phyloP scores from a whole-genome alignment of 179 eudicot genomes.

The Spinacia oleracea region DNA sequence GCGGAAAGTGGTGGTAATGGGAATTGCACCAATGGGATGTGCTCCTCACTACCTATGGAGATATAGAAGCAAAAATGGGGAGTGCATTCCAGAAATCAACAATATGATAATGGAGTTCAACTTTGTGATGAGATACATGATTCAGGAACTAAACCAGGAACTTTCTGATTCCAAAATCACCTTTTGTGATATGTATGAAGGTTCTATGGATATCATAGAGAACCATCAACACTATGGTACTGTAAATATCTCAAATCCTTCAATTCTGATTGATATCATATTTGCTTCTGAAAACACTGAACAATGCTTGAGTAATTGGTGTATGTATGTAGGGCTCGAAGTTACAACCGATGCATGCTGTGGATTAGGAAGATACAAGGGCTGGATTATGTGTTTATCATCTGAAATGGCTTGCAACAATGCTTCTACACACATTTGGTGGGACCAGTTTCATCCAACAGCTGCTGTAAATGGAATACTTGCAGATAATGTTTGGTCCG shows the following conservation, averaged over 20 bases:
- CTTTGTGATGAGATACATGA: conserved; percentile 61
- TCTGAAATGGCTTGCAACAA: conserved; percentile 78
- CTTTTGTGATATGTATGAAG: conserved; percentile 72
- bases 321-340: conserved; percentile 49
- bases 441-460: conserved; percentile 97
- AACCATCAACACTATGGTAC: conserved; percentile 62
- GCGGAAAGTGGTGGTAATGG: conserved; percentile 76
- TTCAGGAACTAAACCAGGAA: conserved; percentile 58
- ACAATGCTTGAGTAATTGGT: background rate
- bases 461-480: conserved; percentile 69
- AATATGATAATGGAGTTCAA: conserved; percentile 83
- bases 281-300: conserved; percentile 3
- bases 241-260: background rate
- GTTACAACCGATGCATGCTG: conserved; percentile 73
- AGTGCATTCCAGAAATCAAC: conserved; percentile 67
- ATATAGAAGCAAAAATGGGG: conserved; percentile 57
- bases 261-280: conserved; percentile 8
- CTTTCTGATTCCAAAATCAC: conserved; percentile 51
- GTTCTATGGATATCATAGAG: conserved; percentile 71
- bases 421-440: conserved; percentile 83
- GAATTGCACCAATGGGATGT: conserved; percentile 87
- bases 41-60: conserved; percentile 82
- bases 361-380: conserved; percentile 74
- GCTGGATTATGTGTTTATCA: conserved; percentile 72
- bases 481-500: conserved; percentile 88